These are phyloP conservation scores for Euphorbia neoarborescens DNA, from an alignment of 441 rosid genomes.

Conservation along the genomic window DNA sequence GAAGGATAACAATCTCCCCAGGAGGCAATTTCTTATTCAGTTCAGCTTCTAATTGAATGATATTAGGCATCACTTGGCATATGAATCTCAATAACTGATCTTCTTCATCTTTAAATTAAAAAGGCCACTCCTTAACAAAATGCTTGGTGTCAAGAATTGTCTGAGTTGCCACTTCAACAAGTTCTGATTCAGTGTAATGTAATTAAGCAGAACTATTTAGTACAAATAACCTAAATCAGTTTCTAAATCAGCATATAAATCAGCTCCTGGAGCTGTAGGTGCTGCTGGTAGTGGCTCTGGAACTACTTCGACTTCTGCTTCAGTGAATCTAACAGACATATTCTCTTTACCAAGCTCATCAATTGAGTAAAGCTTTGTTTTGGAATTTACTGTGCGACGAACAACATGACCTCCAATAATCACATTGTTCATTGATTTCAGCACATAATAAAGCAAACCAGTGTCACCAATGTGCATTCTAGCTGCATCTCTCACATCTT, in stretches of 20 bases:
- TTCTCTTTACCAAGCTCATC: conserved; percentile 34
- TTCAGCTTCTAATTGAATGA: conserved; percentile 20
- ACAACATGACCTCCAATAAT: conserved; percentile 48
- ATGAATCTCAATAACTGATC: conserved; percentile 42
- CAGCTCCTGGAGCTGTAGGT: conserved; percentile 32
- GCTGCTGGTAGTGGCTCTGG: conserved; percentile 4
- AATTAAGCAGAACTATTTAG: conserved; percentile 39
- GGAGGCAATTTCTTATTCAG: conserved; percentile 34
- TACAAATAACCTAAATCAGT: conserved; percentile 43
- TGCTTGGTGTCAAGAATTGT: conserved; percentile 61
- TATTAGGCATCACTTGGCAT: conserved; percentile 44
- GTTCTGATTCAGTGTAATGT: conserved; percentile 48
- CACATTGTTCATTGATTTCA: conserved; percentile 78
- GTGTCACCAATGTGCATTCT: conserved; percentile 85
- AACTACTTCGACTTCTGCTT: conserved; percentile 13
- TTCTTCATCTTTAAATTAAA: conserved; percentile 34
- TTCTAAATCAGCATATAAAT: conserved; percentile 54
- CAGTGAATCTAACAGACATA: conserved; percentile 11
- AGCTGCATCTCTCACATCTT: conserved; percentile 86
- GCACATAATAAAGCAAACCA: conserved; percentile 72
- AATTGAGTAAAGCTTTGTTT: conserved; percentile 56
- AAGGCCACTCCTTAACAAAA: conserved; percentile 74
- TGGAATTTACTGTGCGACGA: conserved; percentile 48
- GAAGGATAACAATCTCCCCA: conserved; percentile 52
- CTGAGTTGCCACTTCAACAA: conserved; percentile 43